Base-by-base conservation (phyloP, 2,329 filamentous ascomycete genomes). In the Clonostachys byssicola region DNA sequence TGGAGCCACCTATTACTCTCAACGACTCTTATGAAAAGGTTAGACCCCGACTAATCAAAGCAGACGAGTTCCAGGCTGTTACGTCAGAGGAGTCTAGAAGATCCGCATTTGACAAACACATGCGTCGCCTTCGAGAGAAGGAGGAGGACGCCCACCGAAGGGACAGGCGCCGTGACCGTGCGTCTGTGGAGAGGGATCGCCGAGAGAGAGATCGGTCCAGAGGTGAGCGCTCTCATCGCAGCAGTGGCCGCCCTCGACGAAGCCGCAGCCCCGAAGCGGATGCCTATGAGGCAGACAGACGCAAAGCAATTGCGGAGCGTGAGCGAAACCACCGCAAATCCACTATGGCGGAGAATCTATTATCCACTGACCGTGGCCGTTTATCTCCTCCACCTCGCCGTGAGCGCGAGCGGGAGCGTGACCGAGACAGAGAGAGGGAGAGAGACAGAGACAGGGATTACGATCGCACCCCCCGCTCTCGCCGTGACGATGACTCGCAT, bases 191-290 rank as follows among this genome's bases (percentile, higher is more conserved):
- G 53, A 71, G 74, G 53, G 68, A 85, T 55, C 81, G 87, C 56
- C 81, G 86, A 59, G 83, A 82, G 41, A 75, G 78, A 59, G 83
- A 80, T 40, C 64, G 71, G 55, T 73, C 71, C 45, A 71, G 75
- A 67, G 77, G 79, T 73, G 83, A 86, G 68, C 75, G 80, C 71
- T 75, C 78, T 68, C 80, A 84, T 65, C 80, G 81, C 54, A 72
- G 72, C 60, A 72, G 73, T 56, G 74, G 70, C 55, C 79, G 80
- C 59, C 68, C 70, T 56, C 75, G 89, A 57, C 81, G 82, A 57
- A 95, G 89, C 62, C 89, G 91, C 58, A 92, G 87, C 57, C 92
- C 91, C n/a, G 94, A 97, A 66, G 81, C 83, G 49, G 92, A 99
- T 70, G 83, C 89, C 17, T 99, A 99, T 66, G 94, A 97, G 68